Base-by-base conservation (phyloP, 345 rosid genomes). In the Trapa bicornis region DNA sequence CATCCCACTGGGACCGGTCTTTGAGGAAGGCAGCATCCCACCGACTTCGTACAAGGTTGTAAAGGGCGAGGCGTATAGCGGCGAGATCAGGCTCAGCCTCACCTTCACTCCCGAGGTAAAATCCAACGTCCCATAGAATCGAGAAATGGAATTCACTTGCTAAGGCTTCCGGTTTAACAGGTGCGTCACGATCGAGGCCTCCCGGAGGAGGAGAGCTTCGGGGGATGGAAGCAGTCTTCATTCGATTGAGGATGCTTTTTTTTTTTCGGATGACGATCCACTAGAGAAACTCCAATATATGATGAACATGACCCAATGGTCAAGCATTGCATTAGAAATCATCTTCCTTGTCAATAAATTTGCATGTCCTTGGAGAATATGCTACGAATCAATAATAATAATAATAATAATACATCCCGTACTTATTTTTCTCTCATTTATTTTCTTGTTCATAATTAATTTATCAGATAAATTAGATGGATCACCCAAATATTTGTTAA, bases 21-120 rank as follows among this genome's bases (percentile, higher is more conserved):
- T 92, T 42, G 12, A 52, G 66, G 81, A 86, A 67, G 92, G 96
- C 68, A 79, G 45, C 37, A 48, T 86, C 33, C 86, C 87, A 9
- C 79, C 89, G 14, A 68, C 80, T 5, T 72, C 89, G 6, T 87
- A 92, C 88, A 87, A 78, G 61, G 90, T 92, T 56, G 90, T 89
- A 8, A 92, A 83, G 78, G 83, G 89, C 35, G 73, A 71, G 74
- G 85, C 79, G 65, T 89, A 61, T 67, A 38, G 79, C 37, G 96
- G 95, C 60, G 87, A 89, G 84, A 82, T 92, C 61, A 81, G 80
- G 78, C 61, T 92, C 37, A 82, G 83, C 64, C 83, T 92, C 58
- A 74, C 76, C 43, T 92, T 87, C 79, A 87, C 80, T 35, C 87
- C 87, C 0, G 84, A 86, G 94, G 96, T 85, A 81, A 62, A 7